phyloP scores from a whole-genome alignment of 805 yeast genomes.

The Metschnikowia similis region DNA sequence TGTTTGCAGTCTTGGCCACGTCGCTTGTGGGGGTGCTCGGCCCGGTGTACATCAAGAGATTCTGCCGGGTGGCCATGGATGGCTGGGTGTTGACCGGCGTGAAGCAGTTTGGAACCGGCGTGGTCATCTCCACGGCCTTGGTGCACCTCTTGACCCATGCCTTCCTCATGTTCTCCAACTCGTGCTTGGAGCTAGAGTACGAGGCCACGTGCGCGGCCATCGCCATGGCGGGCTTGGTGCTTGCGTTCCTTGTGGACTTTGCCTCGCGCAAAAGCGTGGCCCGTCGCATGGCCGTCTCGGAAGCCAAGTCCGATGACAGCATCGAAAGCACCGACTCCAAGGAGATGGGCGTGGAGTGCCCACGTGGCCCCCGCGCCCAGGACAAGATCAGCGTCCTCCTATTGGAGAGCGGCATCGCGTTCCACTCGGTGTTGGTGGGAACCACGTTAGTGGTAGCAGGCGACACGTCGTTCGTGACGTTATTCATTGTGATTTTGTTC shows the following conservation, averaged over 20 bases:
- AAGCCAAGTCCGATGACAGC: background rate
- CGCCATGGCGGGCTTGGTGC: slow-evolving; percentile 26
- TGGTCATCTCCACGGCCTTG: slow-evolving; percentile 30
- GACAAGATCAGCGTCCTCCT: slow-evolving; percentile 8
- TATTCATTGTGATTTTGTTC: slow-evolving; percentile 26
- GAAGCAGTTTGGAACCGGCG: slow-evolving; percentile 27
- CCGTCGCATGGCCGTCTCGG: background rate
- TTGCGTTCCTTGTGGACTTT: slow-evolving; percentile 24
- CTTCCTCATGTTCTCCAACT: slow-evolving; percentile 23
- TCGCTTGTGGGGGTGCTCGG: slow-evolving; percentile 2
- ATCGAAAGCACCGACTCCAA: background rate
- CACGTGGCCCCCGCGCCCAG: background rate
- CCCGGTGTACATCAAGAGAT: background rate
- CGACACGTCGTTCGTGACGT: slow-evolving; percentile 20
- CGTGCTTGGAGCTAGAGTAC: slow-evolving; percentile 22
- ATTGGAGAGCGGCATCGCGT: slow-evolving; percentile 26
- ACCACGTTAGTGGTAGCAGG: slow-evolving; percentile 25
- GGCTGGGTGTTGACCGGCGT: background rate
- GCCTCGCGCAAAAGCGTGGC: background rate
- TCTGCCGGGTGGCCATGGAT: slow-evolving; percentile 1
- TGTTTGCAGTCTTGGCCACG: slow-evolving; percentile 6
- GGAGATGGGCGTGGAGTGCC: background rate
- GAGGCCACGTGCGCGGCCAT: slow-evolving; percentile 26
- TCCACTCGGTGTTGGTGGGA: slow-evolving; percentile 28
- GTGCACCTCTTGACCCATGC: slow-evolving; percentile 31